phyloP scores from a whole-genome alignment of 1,284 basidiomycete species.

The Trametes polyzona region DNA sequence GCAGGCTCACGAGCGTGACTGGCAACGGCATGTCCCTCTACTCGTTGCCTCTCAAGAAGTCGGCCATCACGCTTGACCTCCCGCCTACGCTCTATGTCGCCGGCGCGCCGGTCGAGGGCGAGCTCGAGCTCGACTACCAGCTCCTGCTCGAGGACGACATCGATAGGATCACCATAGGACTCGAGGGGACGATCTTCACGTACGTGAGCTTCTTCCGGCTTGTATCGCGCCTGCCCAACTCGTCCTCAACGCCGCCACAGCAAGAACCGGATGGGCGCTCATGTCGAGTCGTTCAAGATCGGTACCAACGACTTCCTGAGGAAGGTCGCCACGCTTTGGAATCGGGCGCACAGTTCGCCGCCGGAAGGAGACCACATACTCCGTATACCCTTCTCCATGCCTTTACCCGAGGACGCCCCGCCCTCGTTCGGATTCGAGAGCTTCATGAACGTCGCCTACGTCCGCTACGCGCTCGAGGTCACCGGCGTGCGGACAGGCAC shows the following conservation, averaged over 20 bases:
- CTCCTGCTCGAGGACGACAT: conserved; percentile 14
- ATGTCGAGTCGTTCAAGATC: conserved; percentile 7
- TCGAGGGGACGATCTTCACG: conserved; percentile 15
- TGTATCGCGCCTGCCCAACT: neutral
- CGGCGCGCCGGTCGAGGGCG: conserved; percentile 11
- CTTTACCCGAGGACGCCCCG: conserved; percentile 11
- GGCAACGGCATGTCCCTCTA: conserved; percentile 7
- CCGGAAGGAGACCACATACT: conserved; percentile 6
- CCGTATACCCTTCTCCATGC: conserved; percentile 17
- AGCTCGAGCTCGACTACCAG: conserved; percentile 16
- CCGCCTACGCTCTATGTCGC: conserved; percentile 16
- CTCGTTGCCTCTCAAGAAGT: conserved; percentile 9
- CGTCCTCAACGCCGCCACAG: neutral
- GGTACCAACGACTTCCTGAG: conserved; percentile 15
- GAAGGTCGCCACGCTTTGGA: conserved; percentile 8
- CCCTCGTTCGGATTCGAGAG: conserved; percentile 21
- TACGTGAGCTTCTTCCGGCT: conserved; percentile 7
- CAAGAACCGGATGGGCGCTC: conserved; percentile 13
- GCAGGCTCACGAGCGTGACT: conserved; percentile 3
- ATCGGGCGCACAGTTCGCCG: neutral
- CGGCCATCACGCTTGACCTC: conserved; percentile 17
- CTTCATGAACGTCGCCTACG: conserved; percentile 18
- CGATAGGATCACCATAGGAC: conserved; percentile 14
- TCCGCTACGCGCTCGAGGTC: conserved; percentile 17
- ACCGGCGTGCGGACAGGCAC: conserved; percentile 12